These are phyloP conservation scores for Tetratostichococcus sp. DNA, from an alignment of 139 green algal genomes.

Conservation along the genomic window DNA sequence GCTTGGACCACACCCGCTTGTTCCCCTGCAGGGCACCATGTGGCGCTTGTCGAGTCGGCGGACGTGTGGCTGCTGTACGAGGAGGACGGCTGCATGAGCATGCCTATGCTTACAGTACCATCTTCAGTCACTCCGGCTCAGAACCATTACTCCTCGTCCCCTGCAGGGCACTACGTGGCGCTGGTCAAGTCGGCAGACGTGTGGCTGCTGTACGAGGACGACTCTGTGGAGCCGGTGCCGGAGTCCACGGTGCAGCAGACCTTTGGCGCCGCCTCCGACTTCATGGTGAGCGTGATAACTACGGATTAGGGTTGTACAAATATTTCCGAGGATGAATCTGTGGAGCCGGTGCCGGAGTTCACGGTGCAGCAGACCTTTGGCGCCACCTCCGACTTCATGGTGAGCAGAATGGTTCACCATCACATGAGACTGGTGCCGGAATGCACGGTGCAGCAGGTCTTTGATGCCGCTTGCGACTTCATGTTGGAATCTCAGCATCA, in stretches of 20 bases:
- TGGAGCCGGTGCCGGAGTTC: slow-evolving; percentile 73
- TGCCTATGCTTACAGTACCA: no score
- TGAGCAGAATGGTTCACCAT: background rate
- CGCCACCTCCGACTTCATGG: slow-evolving; percentile 44
- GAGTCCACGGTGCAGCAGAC: slow-evolving; percentile 76
- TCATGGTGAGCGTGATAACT: no score
- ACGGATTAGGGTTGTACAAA: no score
- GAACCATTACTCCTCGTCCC: no score
- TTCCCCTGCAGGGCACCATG: no score
- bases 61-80: background rate
- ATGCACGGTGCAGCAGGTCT: no score
- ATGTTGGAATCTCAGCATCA: no score
- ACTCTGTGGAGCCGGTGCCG: slow-evolving; percentile 73
- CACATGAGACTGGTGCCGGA: no score
- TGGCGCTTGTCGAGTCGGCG: background rate
- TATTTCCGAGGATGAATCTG: slow-evolving; percentile 86
- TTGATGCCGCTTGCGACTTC: no score
- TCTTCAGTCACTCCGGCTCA: no score
- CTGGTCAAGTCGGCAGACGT: slow-evolving; percentile 81
- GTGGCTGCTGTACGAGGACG: slow-evolving; percentile 93
- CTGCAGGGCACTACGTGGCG: slow-evolving; percentile 93
- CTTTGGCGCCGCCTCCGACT: slow-evolving; percentile 78
- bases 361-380: slow-evolving; percentile 85
- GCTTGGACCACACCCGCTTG: no score
- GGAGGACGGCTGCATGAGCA: no score